phyloP scores from a whole-genome alignment of 2,329 filamentous ascomycete genomes.

The Annulohypoxylon truncatum region DNA sequence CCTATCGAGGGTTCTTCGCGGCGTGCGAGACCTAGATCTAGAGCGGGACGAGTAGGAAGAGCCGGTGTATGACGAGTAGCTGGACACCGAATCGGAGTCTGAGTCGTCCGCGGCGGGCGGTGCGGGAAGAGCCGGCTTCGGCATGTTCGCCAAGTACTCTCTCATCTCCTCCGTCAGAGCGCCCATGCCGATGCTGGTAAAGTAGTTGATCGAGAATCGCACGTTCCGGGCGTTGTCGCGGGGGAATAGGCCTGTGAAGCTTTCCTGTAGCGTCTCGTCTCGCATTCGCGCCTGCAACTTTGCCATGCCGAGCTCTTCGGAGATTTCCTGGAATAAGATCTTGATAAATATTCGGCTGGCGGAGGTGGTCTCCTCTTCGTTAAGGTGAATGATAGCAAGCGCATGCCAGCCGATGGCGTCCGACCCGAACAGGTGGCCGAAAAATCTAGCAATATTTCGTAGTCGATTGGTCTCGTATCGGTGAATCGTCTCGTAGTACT shows the following conservation, averaged over 20 bases:
- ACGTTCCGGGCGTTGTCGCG: constrained; percentile 89
- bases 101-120: constrained; percentile 69
- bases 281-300: constrained; percentile 80
- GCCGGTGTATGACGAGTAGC: constrained; percentile 79
- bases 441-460: constrained; percentile 94
- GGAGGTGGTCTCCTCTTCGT: constrained; percentile 96
- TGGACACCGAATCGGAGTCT: constrained; percentile 78
- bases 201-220: constrained; percentile 98
- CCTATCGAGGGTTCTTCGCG: constrained; percentile 52
- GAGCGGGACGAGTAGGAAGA: constrained; percentile 69
- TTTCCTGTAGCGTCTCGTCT: constrained; percentile 81
- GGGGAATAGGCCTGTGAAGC: constrained; percentile 88
- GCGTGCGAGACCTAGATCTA: constrained; percentile 59
- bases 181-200: constrained; percentile 97
- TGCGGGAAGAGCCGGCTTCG: constrained; percentile 82
- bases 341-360: constrained; percentile 98
- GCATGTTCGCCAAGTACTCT: constrained; percentile 87
- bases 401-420: constrained; percentile 95
- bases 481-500: constrained; percentile 98
- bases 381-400: constrained; percentile 85
- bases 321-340: constrained; percentile 93
- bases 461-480: constrained; percentile 95
- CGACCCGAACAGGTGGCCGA: constrained; percentile 87
- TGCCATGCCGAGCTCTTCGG: constrained; percentile 85
- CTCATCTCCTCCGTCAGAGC: constrained; percentile 94